Percentiles rank a stretch among this genome's conserved stretches.
Evolutionary conservation across 2,329 filamentous ascomycete species (phyloP).

Genomic region (Colletotrichum sp.): DNA sequence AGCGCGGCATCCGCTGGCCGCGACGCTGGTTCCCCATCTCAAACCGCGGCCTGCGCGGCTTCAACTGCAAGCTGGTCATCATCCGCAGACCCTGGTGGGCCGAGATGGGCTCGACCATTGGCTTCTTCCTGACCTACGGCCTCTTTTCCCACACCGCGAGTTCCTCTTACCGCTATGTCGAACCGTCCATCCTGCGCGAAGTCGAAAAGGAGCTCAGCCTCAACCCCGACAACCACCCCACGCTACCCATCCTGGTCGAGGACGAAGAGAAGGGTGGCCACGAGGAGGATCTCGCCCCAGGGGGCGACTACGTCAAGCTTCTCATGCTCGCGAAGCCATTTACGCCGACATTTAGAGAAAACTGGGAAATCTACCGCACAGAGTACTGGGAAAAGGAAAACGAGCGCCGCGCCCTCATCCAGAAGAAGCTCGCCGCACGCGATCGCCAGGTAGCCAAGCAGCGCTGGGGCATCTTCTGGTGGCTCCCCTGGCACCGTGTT

Average conservation of each 20-base stretch:
- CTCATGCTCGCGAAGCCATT: constrained; percentile 93
- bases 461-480: constrained; percentile 81
- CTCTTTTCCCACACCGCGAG: constrained; percentile 70
- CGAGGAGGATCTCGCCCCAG: constrained; percentile 89
- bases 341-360: constrained; percentile 90
- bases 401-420: constrained; percentile 77
- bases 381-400: constrained; percentile 99
- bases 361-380: constrained; percentile 92
- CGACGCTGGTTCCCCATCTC: constrained; percentile 87
- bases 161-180: constrained; percentile 79
- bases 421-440: constrained; percentile 70
- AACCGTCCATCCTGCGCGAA: constrained; percentile 64
- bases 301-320: constrained; percentile 91
- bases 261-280: constrained; percentile 71
- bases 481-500: constrained; percentile 70
- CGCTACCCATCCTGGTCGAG: constrained; percentile 46
- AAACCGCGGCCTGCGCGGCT: constrained; percentile 86
- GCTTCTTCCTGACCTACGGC: constrained; percentile 80
- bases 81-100: constrained; percentile 83
- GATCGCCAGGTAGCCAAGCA: constrained; percentile 72
- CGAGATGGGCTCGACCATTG: constrained; percentile 74
- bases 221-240: constrained; percentile 43
- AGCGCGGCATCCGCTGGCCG: constrained; percentile 93
- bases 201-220: constrained; percentile 64
- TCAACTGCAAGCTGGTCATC: constrained; percentile 96